phyloP scores from a whole-genome alignment of 352 stramenopile genomes.

The Globisporangium middletonii region DNA sequence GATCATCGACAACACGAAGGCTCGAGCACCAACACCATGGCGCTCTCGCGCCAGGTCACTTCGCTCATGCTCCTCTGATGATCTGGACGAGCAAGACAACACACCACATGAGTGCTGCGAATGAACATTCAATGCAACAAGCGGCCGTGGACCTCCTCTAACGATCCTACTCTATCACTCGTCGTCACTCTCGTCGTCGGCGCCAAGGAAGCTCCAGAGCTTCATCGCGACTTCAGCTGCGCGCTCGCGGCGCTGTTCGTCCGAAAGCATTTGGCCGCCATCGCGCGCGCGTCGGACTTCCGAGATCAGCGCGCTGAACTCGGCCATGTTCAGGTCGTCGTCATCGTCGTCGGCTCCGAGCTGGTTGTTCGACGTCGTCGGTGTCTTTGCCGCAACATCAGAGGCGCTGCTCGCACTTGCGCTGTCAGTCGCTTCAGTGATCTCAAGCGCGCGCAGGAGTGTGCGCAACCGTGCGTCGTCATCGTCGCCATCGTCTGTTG shows the following conservation, averaged over 20 bases:
- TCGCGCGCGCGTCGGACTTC: constrained; percentile 66
- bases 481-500: background rate
- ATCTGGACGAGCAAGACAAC: no score
- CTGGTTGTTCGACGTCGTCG: background rate
- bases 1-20: no score
- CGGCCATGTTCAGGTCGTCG: constrained; percentile 46
- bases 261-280: constrained; percentile 35
- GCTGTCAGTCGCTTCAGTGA: constrained; percentile 16
- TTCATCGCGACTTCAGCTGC: constrained; percentile 73
- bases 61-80: no score
- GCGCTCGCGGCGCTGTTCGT: constrained; percentile 60
- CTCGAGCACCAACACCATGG: no score
- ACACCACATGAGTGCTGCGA: no score
- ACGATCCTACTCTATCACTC: constrained; percentile 9
- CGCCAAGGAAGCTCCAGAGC: constrained; percentile 60
- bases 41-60: no score
- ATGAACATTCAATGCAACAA: no score
- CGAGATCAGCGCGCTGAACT: constrained; percentile 57
- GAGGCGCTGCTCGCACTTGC: background rate
- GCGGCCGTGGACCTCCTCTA: no score
- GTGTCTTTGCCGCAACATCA: background rate
- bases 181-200: constrained; percentile 31
- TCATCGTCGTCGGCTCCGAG: constrained; percentile 13
- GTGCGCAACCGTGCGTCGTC: constrained; percentile 38
- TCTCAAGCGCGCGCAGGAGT: constrained; percentile 40